These are phyloP conservation scores for Ramularia collo-cygni DNA, from an alignment of 2,329 filamentous ascomycete species.

Conservation along the genomic window DNA sequence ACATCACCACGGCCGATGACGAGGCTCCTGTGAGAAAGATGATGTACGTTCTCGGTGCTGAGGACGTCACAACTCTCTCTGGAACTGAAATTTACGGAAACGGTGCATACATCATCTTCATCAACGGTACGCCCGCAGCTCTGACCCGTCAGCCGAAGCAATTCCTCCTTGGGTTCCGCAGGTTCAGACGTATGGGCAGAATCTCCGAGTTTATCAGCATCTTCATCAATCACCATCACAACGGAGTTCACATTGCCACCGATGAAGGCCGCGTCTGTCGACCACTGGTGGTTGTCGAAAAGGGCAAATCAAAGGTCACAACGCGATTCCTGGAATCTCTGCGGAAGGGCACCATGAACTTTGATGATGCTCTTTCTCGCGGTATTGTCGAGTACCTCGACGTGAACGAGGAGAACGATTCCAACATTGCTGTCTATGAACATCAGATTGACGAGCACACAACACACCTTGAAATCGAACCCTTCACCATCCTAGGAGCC, in stretches of 20 bases:
- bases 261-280: slow-evolving; percentile 96
- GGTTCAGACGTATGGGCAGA: slow-evolving; percentile 78
- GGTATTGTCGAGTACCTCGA: slow-evolving; percentile 95
- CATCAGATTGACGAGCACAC: slow-evolving; percentile 73
- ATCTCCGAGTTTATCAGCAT: slow-evolving; percentile 96
- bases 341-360: slow-evolving; percentile 75
- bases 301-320: slow-evolving; percentile 73
- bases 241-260: slow-evolving; percentile 88
- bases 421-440: slow-evolving; percentile 86
- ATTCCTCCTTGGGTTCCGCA: slow-evolving; percentile 79
- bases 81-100: slow-evolving; percentile 81
- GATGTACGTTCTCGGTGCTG: slow-evolving; percentile 78
- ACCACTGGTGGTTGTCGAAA: slow-evolving; percentile 90
- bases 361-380: slow-evolving; percentile 86
- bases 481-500: slow-evolving; percentile 91
- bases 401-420: slow-evolving; percentile 97
- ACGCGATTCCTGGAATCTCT: slow-evolving; percentile 71
- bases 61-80: slow-evolving; percentile 70
- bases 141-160: slow-evolving; percentile 78
- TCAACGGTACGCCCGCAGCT: slow-evolving; percentile 92
- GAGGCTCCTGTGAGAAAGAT: slow-evolving; percentile 83
- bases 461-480: slow-evolving; percentile 95
- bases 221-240: slow-evolving; percentile 88
- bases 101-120: slow-evolving; percentile 81
- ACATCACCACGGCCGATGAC: slow-evolving; percentile 94